Base-by-base conservation (phyloP, 1,284 basidiomycete genomes). In the Rhodotorula sp. region DNA sequence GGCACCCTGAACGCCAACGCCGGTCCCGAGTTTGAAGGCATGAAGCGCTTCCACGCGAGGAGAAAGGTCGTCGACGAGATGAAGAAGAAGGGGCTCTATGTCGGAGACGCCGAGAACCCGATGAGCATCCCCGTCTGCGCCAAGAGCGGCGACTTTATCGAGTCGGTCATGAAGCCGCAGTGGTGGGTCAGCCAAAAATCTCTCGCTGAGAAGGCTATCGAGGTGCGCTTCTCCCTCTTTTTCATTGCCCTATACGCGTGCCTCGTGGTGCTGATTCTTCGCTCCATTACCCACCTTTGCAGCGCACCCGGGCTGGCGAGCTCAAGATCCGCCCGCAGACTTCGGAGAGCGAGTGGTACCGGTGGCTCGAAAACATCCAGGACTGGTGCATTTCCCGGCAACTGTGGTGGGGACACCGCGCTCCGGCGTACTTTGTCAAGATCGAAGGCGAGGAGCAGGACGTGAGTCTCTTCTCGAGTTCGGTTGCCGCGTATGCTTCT, bases 311-410 rank as follows among this genome's bases (percentile, higher is more conserved):
- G 60, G 90, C 89, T 0, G 94, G 94, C 38, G 94, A 97, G 79
- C 85, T 97, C 64, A 78, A 85, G 67, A 94, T 99, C 77, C 84
- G 85, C 28, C 97, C 97, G 3, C 91, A 91, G 78, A 84, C 87
- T 60, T 95, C 91, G 16, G 94, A 97, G 80, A 88, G 87, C 64
- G 95, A 99, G 69, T 99, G 95, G 94, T 95, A 91, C 81, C 86
- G 93, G 70, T 99, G 97, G 97, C 85, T 99, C 72, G 93, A 95
- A 77, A 88, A 87, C 77, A 94, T 97, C 77, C 93, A 98, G 82
- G 97, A 99, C 80, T 99, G 97, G 97, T 99, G 97, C 84, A 91
- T 99, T 78, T 98, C 95, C 14, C 91, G 97, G 70, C 97, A 99
- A 81, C 86, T 99, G 19, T 99, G 97, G 97, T 99, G 95, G 95